Evolutionary conservation across 305 asterid species (phyloP).

Genomic region (Plantago coronopus): DNA sequence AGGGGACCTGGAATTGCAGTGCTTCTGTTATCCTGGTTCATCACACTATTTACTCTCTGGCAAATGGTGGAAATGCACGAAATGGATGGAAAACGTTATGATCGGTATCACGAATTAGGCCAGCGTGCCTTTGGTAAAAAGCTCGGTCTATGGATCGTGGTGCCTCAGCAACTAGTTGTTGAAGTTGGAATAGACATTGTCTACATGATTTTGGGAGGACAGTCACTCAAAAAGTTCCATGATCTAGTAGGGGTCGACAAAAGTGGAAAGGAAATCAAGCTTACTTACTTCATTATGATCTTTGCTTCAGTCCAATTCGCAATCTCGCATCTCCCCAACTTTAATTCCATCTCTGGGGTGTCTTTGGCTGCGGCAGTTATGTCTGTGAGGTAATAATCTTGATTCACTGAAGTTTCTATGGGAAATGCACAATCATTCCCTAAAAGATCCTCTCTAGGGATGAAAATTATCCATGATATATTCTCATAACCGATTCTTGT

Average conservation of each 20-base stretch:
- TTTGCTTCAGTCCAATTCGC: conserved; percentile 42
- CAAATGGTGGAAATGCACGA: conserved; percentile 25
- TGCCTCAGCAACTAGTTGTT: conserved; percentile 28
- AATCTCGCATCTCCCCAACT: conserved; percentile 40
- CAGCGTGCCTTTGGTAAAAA: conserved; percentile 27
- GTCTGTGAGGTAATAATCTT: conserved; percentile 35
- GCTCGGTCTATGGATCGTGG: conserved; percentile 29
- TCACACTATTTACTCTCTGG: conserved; percentile 24
- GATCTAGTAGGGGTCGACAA: conserved; percentile 14
- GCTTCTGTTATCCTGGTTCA: conserved; percentile 32
- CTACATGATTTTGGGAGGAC: conserved; percentile 36
- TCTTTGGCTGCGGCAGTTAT: conserved; percentile 45
- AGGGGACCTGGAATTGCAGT: conserved; percentile 50
- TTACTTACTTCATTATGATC: conserved; percentile 35
- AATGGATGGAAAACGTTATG: conserved; percentile 19
- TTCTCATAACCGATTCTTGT: too few species aligned
- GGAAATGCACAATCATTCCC: neutral
- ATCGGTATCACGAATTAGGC: conserved; percentile 30
- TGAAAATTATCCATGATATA: too few species aligned
- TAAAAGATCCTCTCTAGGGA: too few species aligned
- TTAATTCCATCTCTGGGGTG: conserved; percentile 40
- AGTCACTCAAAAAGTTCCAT: conserved; percentile 28
- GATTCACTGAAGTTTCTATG: neutral
- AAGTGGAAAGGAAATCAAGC: conserved; percentile 21
- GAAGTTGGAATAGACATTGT: conserved; percentile 30